Percentiles rank a stretch among this genome's conserved stretches.
phyloP scores from a whole-genome alignment of 495 filamentous ascomycete species.

The Penicillium fimorum region DNA sequence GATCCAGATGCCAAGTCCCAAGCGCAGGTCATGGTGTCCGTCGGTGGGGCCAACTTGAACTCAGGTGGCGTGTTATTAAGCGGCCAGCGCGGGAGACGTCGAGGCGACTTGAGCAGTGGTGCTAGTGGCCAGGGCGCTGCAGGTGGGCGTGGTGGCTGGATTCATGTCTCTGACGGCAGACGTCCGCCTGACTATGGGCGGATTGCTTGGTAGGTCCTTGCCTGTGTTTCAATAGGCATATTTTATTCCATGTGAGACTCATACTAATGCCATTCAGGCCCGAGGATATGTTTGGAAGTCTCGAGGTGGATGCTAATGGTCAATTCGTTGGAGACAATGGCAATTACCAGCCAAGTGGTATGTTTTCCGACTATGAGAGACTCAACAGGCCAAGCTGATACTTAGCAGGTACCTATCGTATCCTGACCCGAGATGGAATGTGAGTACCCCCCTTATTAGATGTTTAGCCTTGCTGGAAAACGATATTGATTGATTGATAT shows the following conservation, averaged over 20 bases:
- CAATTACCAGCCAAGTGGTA: constrained; percentile 60
- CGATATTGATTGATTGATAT: constrained; percentile 19
- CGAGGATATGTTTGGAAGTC: constrained; percentile 92
- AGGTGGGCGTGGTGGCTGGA: constrained; percentile 79
- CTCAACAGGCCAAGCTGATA: constrained; percentile 14
- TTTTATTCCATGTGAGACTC: neutral
- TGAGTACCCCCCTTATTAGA: constrained; percentile 33
- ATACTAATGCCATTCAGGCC: constrained; percentile 43
- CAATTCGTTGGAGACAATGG: constrained; percentile 62
- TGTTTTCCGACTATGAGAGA: constrained; percentile 2
- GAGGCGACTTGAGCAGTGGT: constrained; percentile 64
- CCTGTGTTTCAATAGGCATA: neutral
- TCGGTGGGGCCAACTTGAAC: constrained; percentile 68
- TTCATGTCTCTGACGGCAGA: constrained; percentile 81
- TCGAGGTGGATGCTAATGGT: constrained; percentile 77
- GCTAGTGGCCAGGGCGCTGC: constrained; percentile 80
- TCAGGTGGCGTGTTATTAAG: constrained; percentile 64
- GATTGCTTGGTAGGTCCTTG: constrained; percentile 62
- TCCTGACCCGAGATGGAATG: constrained; percentile 61
- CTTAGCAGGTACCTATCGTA: constrained; percentile 48
- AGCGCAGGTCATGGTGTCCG: constrained; percentile 75
- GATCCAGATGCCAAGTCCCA: constrained; percentile 74
- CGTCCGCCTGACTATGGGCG: constrained; percentile 87
- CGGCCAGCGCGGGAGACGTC: constrained; percentile 37
- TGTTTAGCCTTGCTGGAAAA: neutral